phyloP scores from a whole-genome alignment of 345 rosid genomes.

The Euphorbia lathyris region DNA sequence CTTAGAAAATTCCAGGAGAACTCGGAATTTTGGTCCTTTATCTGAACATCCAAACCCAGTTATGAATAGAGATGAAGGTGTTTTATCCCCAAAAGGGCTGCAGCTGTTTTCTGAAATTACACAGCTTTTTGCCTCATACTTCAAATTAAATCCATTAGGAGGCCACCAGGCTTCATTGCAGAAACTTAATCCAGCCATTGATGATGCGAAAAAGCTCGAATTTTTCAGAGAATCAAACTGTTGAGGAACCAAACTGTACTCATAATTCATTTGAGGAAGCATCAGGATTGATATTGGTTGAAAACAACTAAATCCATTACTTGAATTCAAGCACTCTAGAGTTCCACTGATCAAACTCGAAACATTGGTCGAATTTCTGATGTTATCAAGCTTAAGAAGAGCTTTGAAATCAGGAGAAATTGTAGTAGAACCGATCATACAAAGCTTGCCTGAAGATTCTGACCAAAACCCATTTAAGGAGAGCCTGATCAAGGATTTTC shows the following conservation, averaged over 20 bases:
- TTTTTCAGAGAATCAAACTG: not conserved
- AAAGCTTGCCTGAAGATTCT: slow-evolving; percentile 10
- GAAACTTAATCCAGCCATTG: slow-evolving; percentile 1
- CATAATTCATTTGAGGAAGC: slow-evolving; percentile 9
- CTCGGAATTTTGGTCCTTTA: not conserved
- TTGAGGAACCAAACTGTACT: slow-evolving; percentile 7
- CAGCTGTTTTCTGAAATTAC: not conserved
- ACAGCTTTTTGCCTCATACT: not conserved
- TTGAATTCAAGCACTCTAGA: not conserved
- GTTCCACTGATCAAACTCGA: slow-evolving; percentile 5
- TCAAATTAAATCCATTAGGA: slow-evolving; percentile 4
- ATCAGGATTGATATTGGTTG: slow-evolving; percentile 5
- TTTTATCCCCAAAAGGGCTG: not conserved
- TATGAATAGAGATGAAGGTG: not conserved
- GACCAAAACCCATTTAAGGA: slow-evolving; percentile 8
- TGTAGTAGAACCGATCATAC: not conserved
- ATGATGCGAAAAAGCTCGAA: not conserved
- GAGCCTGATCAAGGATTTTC: slow-evolving; percentile 5
- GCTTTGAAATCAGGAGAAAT: not conserved
- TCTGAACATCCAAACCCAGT: slow-evolving; percentile 6
- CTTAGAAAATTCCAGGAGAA: not conserved
- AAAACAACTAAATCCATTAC: not conserved
- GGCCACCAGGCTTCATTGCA: slow-evolving; percentile 15
- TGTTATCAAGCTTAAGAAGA: not conserved
- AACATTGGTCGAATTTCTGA: not conserved